Evolutionary conservation across 192 early-diverging fungal species (phyloP), one percentile per base, ranked within the genome.

Genomic region (Helicostylum pulchrum): DNA sequence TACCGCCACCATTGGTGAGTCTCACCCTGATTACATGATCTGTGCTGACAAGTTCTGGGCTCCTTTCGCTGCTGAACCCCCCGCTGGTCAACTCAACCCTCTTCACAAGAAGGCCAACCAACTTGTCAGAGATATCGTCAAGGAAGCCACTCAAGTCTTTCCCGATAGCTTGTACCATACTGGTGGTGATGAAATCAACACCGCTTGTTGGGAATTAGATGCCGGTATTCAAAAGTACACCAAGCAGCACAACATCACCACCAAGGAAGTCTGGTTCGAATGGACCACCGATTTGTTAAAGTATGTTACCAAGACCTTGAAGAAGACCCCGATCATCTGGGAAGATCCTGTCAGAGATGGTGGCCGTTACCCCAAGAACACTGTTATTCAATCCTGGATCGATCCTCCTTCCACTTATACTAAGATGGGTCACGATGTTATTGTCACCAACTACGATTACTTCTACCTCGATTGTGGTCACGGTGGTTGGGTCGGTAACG

Each of bases 51-150:
- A 76, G 50, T 85, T 83, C 74, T 88, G 87, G 59, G 67, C 62
- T 53, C 79, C 80, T 68, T 84, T 83, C 68, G 85, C 86, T 44
- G 83, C 86, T 7, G 80, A 92, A 75, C 91, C 92, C 17, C 88
- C 90, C 36, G 87, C 88, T 51, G 92, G 94, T 46, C 91, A 93
- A 75, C 77, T 94, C 59, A 85, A 91, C 64, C 83, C 84, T 59
- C 79, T 84, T 14, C 82, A 90, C 56, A 69, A 78, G 1, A 76
- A 80, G 1, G 87, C 88, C 4, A 73, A 81, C 26, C 68, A 78
- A 0, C 75, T 89, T 42, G 79, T 92, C 31, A 70, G 79, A 15
- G 72, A 78, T 30, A 62, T 94, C 23, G 67, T 92, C 44, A 61
- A 64, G 36, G 92, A 91, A 74, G 78, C 82, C 20, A 54, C 80